These are phyloP conservation scores for Capsicum chinense DNA, from an alignment of 257 asterid species.

Conservation along the genomic window DNA sequence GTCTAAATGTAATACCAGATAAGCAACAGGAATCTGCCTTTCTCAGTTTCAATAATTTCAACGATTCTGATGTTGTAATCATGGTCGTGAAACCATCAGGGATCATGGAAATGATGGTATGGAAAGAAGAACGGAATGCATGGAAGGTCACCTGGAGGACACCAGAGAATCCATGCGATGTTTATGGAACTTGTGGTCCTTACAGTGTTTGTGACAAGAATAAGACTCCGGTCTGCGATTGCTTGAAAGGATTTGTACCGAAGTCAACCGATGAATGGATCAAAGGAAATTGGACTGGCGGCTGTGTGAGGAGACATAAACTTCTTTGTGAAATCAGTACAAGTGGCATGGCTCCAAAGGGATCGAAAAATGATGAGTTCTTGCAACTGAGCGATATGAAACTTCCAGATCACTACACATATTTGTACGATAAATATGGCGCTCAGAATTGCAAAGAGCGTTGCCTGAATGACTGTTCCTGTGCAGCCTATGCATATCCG, in stretches of 20 bases:
- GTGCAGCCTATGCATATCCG: slow-evolving; percentile 41
- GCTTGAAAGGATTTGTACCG: slow-evolving; percentile 38
- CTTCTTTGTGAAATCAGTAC: slow-evolving; percentile 33
- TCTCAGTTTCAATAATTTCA: background rate
- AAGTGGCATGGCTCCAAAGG: slow-evolving; percentile 26
- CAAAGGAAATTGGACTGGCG: slow-evolving; percentile 40
- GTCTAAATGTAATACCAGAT: background rate
- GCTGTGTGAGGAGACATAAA: slow-evolving; percentile 36
- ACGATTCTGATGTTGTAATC: background rate
- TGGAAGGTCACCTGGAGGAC: slow-evolving; percentile 27
- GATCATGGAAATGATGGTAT: background rate
- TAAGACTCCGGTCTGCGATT: slow-evolving; percentile 29
- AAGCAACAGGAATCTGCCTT: slow-evolving; percentile 23
- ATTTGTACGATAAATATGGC: background rate
- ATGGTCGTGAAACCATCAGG: slow-evolving; percentile 27
- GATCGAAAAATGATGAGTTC: slow-evolving; percentile 19
- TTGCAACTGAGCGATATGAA: slow-evolving; percentile 33
- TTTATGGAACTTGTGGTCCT: slow-evolving; percentile 41
- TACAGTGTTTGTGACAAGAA: slow-evolving; percentile 32
- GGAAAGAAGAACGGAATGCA: background rate
- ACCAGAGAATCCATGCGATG: slow-evolving; percentile 26
- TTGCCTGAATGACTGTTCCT: slow-evolving; percentile 43
- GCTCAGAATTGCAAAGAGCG: background rate
- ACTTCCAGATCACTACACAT: slow-evolving; percentile 38
- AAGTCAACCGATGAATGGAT: slow-evolving; percentile 32